These are phyloP conservation scores for Acorus calamus DNA, from an alignment of 106 monocot genomes.

Conservation along the genomic window DNA sequence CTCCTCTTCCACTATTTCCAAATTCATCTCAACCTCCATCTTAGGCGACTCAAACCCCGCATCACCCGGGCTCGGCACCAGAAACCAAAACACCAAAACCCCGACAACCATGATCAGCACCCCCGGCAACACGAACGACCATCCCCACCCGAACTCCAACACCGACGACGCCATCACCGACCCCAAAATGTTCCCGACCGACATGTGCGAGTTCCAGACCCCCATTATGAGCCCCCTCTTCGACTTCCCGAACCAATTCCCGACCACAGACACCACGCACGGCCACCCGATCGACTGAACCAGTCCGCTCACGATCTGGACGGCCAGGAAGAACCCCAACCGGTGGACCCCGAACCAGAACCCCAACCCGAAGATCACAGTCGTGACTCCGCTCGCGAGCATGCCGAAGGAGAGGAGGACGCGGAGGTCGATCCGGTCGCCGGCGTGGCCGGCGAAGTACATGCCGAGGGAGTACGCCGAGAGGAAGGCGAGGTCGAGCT, in stretches of 20 bases:
- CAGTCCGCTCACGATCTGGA: slow-evolving; percentile 51
- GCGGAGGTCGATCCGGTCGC: slow-evolving; percentile 65
- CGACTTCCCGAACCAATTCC: slow-evolving; percentile 82
- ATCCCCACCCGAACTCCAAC: slow-evolving; percentile 90
- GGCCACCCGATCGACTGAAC: slow-evolving; percentile 85
- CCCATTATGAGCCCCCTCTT: slow-evolving; percentile 76
- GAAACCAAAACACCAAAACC: slow-evolving; percentile 30
- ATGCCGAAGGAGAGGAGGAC: slow-evolving; percentile 49
- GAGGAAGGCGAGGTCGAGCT: slow-evolving; percentile 92
- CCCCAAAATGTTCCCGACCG: slow-evolving; percentile 78
- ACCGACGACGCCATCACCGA: slow-evolving; percentile 70
- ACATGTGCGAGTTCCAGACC: slow-evolving; percentile 87
- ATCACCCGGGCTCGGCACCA: slow-evolving; percentile 56
- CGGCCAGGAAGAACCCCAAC: slow-evolving; percentile 40
- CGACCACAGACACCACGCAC: slow-evolving; percentile 80
- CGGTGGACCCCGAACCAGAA: slow-evolving; percentile 50
- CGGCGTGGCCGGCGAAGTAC: slow-evolving; percentile 72
- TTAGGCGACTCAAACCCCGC: slow-evolving; percentile 14
- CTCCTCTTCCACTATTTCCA: slow-evolving; percentile 9
- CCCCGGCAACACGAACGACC: slow-evolving; percentile 77
- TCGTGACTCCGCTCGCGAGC: slow-evolving; percentile 37
- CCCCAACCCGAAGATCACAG: slow-evolving; percentile 38
- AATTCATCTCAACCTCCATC: slow-evolving; percentile 39
- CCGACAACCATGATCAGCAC: slow-evolving; percentile 28
- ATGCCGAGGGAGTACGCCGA: slow-evolving; percentile 63